Percentiles rank a stretch among this genome's conserved stretches.
phyloP scores from a whole-genome alignment of 257 asterid species.

The Solanum pinnatisectum region DNA sequence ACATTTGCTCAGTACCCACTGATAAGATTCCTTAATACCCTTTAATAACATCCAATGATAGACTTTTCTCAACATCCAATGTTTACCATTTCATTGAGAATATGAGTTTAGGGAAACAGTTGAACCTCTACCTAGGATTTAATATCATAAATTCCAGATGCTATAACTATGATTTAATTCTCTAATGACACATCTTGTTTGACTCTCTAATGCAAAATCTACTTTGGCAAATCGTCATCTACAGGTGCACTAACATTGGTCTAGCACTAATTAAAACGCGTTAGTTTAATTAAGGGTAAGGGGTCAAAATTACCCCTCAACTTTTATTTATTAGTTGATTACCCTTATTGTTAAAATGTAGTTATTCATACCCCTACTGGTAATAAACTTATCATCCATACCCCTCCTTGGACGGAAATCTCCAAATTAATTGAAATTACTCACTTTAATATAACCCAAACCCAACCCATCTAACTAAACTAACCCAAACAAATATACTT shows the following conservation, averaged over 20 bases:
- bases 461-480: no score
- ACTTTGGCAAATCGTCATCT: not conserved
- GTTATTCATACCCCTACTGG: no score
- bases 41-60: not conserved
- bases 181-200: not conserved
- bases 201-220: not conserved
- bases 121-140: not conserved
- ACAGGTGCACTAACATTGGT: not conserved
- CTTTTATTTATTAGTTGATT: no score
- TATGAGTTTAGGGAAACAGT: not conserved
- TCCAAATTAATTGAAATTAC: no score
- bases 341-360: no score
- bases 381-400: no score
- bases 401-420: no score
- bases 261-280: not conserved
- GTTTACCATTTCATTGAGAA: not conserved
- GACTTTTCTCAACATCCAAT: not conserved
- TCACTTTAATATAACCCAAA: no score
- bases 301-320: no score
- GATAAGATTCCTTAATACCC: no score
- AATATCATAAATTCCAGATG: not conserved
- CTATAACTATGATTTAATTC: not conserved
- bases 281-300: no score
- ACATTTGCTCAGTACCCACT: not conserved
- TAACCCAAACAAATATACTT: no score